Evolutionary conservation across 2,329 filamentous ascomycete genomes (phyloP).

Genomic region (Dactylella cylindrospora): DNA sequence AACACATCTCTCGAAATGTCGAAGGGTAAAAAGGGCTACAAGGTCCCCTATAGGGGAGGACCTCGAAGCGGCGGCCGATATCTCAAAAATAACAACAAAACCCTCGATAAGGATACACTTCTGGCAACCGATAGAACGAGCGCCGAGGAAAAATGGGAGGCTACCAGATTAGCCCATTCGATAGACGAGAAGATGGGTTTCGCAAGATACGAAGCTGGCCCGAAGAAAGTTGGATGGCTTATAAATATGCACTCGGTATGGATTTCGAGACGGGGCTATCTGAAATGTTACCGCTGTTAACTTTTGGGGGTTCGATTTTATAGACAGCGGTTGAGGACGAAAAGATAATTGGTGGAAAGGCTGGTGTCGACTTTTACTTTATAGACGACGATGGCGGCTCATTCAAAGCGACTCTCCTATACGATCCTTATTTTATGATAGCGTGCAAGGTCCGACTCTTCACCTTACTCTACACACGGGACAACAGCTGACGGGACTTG

Average conservation of each 20-base stretch:
- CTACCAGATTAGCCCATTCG: conserved; percentile 74
- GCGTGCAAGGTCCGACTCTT: conserved; percentile 77
- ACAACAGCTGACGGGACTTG: conserved; percentile 15
- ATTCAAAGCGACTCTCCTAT: conserved; percentile 95
- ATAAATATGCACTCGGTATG: conserved; percentile 79
- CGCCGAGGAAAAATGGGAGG: conserved; percentile 88
- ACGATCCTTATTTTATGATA: conserved; percentile 93
- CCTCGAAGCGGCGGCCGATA: conserved; percentile 55
- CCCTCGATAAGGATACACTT: conserved; percentile 73
- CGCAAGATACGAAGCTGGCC: conserved; percentile 81
- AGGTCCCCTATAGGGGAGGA: conserved; percentile 62
- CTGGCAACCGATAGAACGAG: conserved; percentile 81
- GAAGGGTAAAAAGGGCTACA: conserved; percentile 26
- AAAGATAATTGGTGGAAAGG: conserved; percentile 76
- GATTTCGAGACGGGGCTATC: not conserved
- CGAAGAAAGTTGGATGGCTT: conserved; percentile 85
- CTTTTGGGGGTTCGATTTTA: not conserved
- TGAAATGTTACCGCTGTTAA: conserved; percentile 15
- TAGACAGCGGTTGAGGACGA: conserved; percentile 78
- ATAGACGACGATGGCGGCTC: conserved; percentile 83
- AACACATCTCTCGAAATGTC: conserved; percentile 15
- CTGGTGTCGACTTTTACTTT: conserved; percentile 96
- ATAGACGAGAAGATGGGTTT: conserved; percentile 98
- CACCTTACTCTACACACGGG: not conserved
- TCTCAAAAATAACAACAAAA: conserved; percentile 59